A percentile compares a stretch with the other conserved stretches of the same genome.
Evolutionary conservation across 805 yeast genomes (phyloP).

Genomic region (Saccharomycopsis fermentans): DNA sequence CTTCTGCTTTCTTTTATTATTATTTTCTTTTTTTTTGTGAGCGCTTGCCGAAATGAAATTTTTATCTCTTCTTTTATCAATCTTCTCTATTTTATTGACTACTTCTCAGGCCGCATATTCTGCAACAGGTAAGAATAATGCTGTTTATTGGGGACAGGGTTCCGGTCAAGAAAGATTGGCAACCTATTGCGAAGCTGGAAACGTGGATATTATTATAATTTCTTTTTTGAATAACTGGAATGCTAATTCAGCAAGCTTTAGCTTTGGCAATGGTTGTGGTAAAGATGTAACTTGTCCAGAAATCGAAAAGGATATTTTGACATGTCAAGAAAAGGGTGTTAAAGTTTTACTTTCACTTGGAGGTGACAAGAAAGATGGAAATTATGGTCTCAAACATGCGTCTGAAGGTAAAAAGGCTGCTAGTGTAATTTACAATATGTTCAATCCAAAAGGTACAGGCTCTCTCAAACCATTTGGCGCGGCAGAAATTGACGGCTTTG

Average conservation of each 20-base stretch:
- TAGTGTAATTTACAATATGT: slow-evolving; percentile 47
- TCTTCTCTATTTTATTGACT: neutral
- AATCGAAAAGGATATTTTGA: slow-evolving; percentile 56
- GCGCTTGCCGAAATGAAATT: neutral
- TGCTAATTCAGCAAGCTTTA: slow-evolving; percentile 23
- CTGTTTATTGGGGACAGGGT: slow-evolving; percentile 65
- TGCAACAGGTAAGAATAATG: slow-evolving; percentile 35
- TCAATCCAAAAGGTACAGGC: slow-evolving; percentile 31
- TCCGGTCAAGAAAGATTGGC: slow-evolving; percentile 36
- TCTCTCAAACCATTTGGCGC: slow-evolving; percentile 14
- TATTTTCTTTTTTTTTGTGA: no score
- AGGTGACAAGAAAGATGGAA: slow-evolving; percentile 50
- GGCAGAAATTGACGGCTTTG: slow-evolving; percentile 16
- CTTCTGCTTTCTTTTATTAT: no score
- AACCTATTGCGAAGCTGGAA: slow-evolving; percentile 41
- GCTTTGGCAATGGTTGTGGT: slow-evolving; percentile 35
- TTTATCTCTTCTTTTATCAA: neutral
- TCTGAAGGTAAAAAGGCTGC: slow-evolving; percentile 62
- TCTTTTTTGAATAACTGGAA: slow-evolving; percentile 22
- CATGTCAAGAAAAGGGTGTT: slow-evolving; percentile 73
- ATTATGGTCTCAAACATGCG: slow-evolving; percentile 80
- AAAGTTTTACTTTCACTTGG: slow-evolving; percentile 64
- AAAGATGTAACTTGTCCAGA: slow-evolving; percentile 11
- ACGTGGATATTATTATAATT: slow-evolving; percentile 34
- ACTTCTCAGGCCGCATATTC: slow-evolving; percentile 8